A percentile compares a stretch with the other conserved stretches of the same genome.
These are phyloP conservation scores for Pueraria montana DNA, from an alignment of 306 rosid species.

Conservation along the genomic window DNA sequence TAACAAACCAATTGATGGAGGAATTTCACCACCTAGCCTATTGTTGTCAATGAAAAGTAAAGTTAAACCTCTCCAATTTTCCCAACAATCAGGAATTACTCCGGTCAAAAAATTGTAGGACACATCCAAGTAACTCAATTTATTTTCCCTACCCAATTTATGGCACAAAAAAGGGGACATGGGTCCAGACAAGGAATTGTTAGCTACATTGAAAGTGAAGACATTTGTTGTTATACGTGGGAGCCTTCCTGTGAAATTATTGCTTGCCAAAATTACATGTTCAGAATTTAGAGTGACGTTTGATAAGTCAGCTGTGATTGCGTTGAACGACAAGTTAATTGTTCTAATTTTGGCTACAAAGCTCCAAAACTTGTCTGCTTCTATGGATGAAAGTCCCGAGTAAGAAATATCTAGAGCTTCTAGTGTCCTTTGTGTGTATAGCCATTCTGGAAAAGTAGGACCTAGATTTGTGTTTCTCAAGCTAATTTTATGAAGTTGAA, in stretches of 20 bases:
- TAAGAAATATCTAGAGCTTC: too few species aligned
- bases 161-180: conserved; percentile 20
- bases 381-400: too few species aligned
- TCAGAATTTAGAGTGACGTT: conserved; percentile 23
- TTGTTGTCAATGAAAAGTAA: background rate
- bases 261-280: too few species aligned
- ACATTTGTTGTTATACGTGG: conserved; percentile 43
- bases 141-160: background rate
- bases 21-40: background rate
- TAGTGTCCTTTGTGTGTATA: too few species aligned
- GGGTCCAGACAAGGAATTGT: conserved; percentile 46
- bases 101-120: background rate
- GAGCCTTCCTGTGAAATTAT: conserved; percentile 12
- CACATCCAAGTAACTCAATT: background rate
- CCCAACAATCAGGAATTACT: conserved; percentile 21
- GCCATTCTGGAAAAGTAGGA: too few species aligned
- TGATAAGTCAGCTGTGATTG: conserved; percentile 2
- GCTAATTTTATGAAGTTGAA: too few species aligned
- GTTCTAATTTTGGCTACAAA: too few species aligned
- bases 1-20: background rate
- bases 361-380: too few species aligned
- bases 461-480: too few species aligned
- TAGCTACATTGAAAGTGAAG: background rate
- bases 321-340: too few species aligned
- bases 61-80: background rate